Base-by-base conservation (phyloP, 768 basidiomycete genomes). In the Psilocybe subaeruginosa region DNA sequence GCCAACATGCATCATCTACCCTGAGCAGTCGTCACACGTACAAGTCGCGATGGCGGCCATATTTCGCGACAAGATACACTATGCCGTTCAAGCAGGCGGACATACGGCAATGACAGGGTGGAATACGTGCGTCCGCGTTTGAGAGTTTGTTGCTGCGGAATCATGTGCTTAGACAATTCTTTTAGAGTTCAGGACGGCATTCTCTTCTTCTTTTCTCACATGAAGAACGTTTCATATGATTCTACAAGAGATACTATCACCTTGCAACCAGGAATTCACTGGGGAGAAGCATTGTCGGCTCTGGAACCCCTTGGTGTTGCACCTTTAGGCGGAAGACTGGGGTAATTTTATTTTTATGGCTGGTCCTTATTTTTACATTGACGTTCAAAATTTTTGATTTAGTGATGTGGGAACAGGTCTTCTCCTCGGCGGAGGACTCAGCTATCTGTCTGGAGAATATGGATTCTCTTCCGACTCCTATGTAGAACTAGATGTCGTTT, bases 351-450 rank as follows among this genome's bases (percentile, higher is more conserved):
- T 23, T 29, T 30, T 31, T 16, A 48, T 46, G 37, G 47, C 37
- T 33, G 12, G 49, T 9, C 17, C 41, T 30, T 23, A 19, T 43
- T 59, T 12, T 52, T 27, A 58, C 30, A 39, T 43, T 47, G 37
- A 60, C 14, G 30, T 45, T 56, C 35, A 6, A 17, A 19, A 54
- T 52, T 14, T 14, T 39, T 43, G 14, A 35, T 43, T 43, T n/a
- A 80, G 78, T 31, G 76, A 76, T 65, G 76, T 80, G 14, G 79
- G 79, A 17, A 77, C 78, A 2, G 80, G 80, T 6, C 68, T 80
- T 23, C 75, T 82, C 17, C 72, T 80, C 11, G 80, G 80, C 14
- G 79, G 80, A 8, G 80, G 80, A 11, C 60, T 79, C 3, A 79
- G 74, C 54, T 80, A 73, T 63, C 68, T 82, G 2, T 72, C 76